These are phyloP conservation scores for Aquilaria agallochum DNA, from an alignment of 441 rosid species.

Conservation along the genomic window DNA sequence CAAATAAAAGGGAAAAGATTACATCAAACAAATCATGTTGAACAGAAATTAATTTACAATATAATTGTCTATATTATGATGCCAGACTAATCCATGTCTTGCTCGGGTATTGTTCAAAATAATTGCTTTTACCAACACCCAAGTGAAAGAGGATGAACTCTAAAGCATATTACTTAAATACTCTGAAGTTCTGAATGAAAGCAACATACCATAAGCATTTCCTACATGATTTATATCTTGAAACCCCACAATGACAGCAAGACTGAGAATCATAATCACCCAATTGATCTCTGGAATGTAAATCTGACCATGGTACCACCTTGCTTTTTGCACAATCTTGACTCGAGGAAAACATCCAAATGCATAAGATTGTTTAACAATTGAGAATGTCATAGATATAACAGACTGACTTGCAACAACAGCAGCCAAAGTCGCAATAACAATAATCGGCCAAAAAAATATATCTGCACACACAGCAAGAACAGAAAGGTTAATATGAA, in stretches of 20 bases:
- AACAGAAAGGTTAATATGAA: constrained; percentile 7
- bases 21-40: too few species aligned
- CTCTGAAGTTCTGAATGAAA: neutral
- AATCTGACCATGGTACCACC: constrained; percentile 75
- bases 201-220: constrained; percentile 71
- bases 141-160: too few species aligned
- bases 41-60: too few species aligned
- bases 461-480: constrained; percentile 36
- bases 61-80: too few species aligned
- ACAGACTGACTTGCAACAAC: constrained; percentile 83
- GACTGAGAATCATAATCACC: constrained; percentile 82
- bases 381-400: constrained; percentile 70
- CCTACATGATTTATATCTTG: constrained; percentile 56
- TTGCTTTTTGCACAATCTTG: constrained; percentile 82
- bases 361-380: constrained; percentile 75
- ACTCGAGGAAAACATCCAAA: constrained; percentile 89
- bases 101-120: too few species aligned
- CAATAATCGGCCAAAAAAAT: constrained; percentile 69
- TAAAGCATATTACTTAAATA: neutral
- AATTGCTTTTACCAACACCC: too few species aligned
- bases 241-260: constrained; percentile 56
- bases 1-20: too few species aligned
- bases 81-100: too few species aligned
- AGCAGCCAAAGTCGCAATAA: constrained; percentile 72
- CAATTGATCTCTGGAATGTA: constrained; percentile 95